Base-by-base conservation (phyloP, 805 yeast species). In the Wickerhamomyces subpelliculosus region DNA sequence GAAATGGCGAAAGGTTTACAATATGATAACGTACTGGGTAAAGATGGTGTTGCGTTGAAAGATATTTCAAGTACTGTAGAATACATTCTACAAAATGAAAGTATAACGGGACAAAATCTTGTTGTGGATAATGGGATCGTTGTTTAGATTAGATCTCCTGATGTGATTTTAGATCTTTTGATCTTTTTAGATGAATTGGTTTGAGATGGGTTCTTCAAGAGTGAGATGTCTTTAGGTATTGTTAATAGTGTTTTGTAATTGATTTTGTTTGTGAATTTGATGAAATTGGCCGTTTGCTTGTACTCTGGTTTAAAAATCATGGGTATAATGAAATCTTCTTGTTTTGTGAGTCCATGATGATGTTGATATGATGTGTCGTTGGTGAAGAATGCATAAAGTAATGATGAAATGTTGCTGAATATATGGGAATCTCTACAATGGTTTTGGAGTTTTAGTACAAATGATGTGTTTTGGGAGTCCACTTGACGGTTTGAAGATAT, bases 1-100 rank as follows among this genome's bases (percentile, higher is more conserved):
- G 83, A 73, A 4, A 84, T 86, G 78, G 55, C 51, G 3, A 34
- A 38, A 17, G 49, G 46, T 3, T 33, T 44, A 10, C 36, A 41
- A 8, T 51, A 33, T 35, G 47, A 47, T 5, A 50, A 54, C 18
- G 48, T 44, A 2, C 18, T 52, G 34, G 38, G 42, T 4, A 44
- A 40, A 10, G 46, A 45, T 17, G 34, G 36, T 13, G 49, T 55
- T 2, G 42, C 41, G 8, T 20, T 47, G 3, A 48, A 46, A 4
- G 57, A 52, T 34, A 44, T 61, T 4, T 51, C 51, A 1, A 42
- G 41, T 13, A 42, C 48, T 6, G 57, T 54, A 8, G 14, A 51
- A 20, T 50, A 39, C 8, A 21, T 58, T 16, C 7, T 58, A 3
- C 42, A 48, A 9, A 48, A 46, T 26, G 47, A 44, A 20, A 37